Evolutionary conservation across 768 basidiomycete genomes (phyloP).

Genomic region (Calocera cornea): DNA sequence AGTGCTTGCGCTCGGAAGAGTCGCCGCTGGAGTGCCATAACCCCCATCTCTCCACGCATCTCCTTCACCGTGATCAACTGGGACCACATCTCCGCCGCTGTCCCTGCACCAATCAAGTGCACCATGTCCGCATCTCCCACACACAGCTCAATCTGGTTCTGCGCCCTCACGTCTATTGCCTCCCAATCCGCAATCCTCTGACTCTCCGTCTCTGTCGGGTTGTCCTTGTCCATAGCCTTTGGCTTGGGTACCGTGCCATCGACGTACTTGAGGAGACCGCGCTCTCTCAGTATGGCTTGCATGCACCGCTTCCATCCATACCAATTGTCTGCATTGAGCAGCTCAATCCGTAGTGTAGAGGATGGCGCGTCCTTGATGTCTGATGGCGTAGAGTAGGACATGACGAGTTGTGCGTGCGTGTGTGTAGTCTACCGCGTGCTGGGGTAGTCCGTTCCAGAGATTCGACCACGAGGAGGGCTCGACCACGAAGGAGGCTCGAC

Average conservation of each 20-base stretch:
- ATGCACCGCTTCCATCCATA: slow-evolving; percentile 11
- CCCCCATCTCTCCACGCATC: slow-evolving; percentile 20
- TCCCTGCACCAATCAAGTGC: slow-evolving; percentile 20
- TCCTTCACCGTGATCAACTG: slow-evolving; percentile 23
- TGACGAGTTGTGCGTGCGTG: no score
- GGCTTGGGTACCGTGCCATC: background rate
- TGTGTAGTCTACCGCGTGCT: no score
- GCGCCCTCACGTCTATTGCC: slow-evolving; percentile 22
- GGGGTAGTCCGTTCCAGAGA: no score
- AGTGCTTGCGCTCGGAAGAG: slow-evolving; percentile 20
- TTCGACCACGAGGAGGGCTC: no score
- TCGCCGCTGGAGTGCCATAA: slow-evolving; percentile 20
- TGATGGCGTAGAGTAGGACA: background rate
- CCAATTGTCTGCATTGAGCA: slow-evolving; percentile 11
- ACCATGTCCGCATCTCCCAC: slow-evolving; percentile 22
- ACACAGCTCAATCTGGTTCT: slow-evolving; percentile 22
- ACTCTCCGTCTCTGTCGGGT: background rate
- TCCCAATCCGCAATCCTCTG: slow-evolving; percentile 18
- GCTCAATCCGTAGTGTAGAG: slow-evolving; percentile 2
- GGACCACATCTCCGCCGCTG: slow-evolving; percentile 22
- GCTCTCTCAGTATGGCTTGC: slow-evolving; percentile 7
- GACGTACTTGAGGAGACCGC: slow-evolving; percentile 4
- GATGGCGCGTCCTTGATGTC: background rate
- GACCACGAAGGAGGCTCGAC: no score
- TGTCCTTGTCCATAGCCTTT: background rate